phyloP scores from a whole-genome alignment of 257 asterid species.

The Solanum bulbocastanum region DNA sequence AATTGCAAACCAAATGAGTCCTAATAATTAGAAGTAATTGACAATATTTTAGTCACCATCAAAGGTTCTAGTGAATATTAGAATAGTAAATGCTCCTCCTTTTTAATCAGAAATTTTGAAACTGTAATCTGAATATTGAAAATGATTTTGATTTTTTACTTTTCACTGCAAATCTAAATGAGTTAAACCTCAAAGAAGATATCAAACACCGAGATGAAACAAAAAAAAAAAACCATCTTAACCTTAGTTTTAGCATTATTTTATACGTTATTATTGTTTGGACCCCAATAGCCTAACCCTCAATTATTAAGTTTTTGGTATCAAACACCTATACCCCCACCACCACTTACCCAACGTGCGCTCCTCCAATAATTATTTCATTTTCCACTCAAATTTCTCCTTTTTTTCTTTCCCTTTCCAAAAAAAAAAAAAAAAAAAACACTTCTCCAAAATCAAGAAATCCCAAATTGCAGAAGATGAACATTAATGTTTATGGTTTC shows the following conservation, averaged over 20 bases:
- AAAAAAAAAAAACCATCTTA: background rate
- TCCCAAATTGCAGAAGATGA: background rate
- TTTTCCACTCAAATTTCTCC: background rate
- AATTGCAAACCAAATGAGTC: background rate
- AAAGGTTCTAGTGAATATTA: background rate
- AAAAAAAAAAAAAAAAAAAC: background rate
- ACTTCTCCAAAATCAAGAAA: background rate
- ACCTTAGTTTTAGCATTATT: background rate
- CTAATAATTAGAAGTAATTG: background rate
- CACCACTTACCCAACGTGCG: background rate
- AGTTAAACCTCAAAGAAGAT: background rate
- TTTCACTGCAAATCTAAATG: accelerated
- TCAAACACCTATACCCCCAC: background rate
- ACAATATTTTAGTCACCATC: background rate
- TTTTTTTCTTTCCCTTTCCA: too few species aligned
- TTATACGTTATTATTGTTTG: background rate
- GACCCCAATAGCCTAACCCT: background rate
- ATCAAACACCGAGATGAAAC: background rate
- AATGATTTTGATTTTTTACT: background rate
- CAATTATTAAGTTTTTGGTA: background rate
- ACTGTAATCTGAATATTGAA: background rate
- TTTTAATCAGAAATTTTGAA: too few species aligned
- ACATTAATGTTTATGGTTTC: background rate
- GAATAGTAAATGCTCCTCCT: too few species aligned
- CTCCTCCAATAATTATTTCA: background rate